phyloP scores from a whole-genome alignment of 169 alveolate genomes.

The Plasmodium knowlesi region DNA sequence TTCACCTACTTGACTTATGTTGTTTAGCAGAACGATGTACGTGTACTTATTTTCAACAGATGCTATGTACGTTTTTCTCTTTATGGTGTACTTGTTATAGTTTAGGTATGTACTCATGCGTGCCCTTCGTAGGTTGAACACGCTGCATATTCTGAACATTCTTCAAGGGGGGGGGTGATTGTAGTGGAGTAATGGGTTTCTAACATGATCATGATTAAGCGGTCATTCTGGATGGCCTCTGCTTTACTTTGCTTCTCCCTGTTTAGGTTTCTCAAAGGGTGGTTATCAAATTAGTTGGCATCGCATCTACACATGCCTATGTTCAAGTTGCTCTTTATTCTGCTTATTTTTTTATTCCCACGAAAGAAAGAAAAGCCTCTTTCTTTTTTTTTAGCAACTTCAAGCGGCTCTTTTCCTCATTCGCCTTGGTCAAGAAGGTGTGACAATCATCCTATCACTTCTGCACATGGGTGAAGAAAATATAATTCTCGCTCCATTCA shows the following conservation, averaged over 20 bases:
- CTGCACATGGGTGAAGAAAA: not conserved
- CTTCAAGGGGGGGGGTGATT: not conserved
- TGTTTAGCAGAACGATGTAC: constrained; percentile 27
- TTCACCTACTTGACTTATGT: constrained; percentile 52
- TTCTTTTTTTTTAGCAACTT: not conserved
- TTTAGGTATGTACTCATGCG: constrained; percentile 66
- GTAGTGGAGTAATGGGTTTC: not conserved
- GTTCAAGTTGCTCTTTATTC: not conserved
- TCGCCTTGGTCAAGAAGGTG: not conserved
- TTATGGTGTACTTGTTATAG: constrained; percentile 49
- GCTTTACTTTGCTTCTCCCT: not conserved
- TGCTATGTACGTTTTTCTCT: constrained; percentile 69
- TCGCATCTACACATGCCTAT: not conserved
- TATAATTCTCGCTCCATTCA: not conserved
- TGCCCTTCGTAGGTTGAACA: constrained; percentile 5
- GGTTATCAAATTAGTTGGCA: not conserved
- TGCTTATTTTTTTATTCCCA: not conserved
- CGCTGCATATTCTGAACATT: constrained; percentile 14
- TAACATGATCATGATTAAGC: not conserved
- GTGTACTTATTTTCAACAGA: constrained; percentile 67
- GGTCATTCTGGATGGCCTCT: not conserved
- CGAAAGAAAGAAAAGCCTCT: not conserved
- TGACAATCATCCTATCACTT: not conserved
- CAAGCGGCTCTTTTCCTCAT: not conserved
- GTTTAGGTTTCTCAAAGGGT: not conserved